These are phyloP conservation scores for Arthrobotrys iridis DNA, from an alignment of 2,329 filamentous ascomycete species.

Conservation along the genomic window DNA sequence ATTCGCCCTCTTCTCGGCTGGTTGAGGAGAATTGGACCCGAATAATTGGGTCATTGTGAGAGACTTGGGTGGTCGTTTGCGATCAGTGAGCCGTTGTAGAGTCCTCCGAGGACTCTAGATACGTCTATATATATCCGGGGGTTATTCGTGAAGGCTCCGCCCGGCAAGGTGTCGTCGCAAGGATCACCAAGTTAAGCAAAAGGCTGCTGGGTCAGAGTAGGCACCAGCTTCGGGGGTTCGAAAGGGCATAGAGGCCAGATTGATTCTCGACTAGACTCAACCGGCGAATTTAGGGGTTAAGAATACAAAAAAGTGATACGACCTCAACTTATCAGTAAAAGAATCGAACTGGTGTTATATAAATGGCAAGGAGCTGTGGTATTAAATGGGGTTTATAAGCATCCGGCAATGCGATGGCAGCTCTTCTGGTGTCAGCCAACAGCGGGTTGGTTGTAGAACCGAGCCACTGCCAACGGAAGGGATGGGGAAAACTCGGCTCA, in stretches of 20 bases:
- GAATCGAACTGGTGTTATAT: background rate
- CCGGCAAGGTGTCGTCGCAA: background rate
- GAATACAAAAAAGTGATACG: background rate
- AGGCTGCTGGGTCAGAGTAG: background rate
- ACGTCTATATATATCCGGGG: background rate
- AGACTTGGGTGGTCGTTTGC: background rate
- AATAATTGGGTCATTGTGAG: slow-evolving; percentile 46
- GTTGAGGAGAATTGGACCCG: slow-evolving; percentile 40
- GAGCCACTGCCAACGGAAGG: background rate
- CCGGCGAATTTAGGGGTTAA: background rate
- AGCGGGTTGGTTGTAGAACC: background rate
- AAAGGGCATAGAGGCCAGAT: slow-evolving; percentile 13
- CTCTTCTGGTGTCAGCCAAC: slow-evolving; percentile 6
- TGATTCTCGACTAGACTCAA: no score
- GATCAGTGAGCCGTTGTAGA: background rate
- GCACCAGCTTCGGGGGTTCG: slow-evolving; percentile 16
- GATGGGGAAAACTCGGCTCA: background rate
- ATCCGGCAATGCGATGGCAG: slow-evolving; percentile 7
- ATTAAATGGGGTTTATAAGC: slow-evolving; percentile 17
- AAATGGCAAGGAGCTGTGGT: background rate
- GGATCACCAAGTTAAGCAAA: slow-evolving; percentile 2
- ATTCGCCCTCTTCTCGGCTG: slow-evolving; percentile 32
- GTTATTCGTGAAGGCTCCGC: background rate
- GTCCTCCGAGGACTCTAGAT: background rate
- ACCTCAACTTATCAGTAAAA: background rate